These are phyloP conservation scores for Coemansia sp. DNA, from an alignment of 192 early-diverging fungal species.

Conservation along the genomic window DNA sequence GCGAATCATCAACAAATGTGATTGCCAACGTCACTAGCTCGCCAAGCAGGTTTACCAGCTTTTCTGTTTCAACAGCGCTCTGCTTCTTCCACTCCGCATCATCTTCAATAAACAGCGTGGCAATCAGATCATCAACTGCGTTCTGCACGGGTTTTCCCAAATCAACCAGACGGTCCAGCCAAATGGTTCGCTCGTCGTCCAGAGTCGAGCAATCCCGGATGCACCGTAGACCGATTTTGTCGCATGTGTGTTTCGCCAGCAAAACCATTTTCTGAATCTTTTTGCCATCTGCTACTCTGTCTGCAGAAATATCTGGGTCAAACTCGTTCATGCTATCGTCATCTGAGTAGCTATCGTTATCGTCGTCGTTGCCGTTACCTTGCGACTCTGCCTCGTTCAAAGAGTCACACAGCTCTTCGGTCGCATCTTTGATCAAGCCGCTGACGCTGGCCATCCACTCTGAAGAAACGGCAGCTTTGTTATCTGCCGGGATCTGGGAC, in stretches of 20 bases:
- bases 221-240: constrained; percentile 46
- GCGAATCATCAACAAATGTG: constrained; percentile 53
- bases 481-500: constrained; percentile 43
- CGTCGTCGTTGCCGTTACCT: background rate
- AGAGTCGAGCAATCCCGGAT: constrained; percentile 44
- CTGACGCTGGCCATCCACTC: constrained; percentile 25
- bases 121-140: constrained; percentile 34
- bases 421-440: constrained; percentile 38
- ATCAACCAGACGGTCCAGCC: constrained; percentile 52
- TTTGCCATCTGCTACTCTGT: constrained; percentile 28
- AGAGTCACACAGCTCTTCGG: constrained; percentile 36
- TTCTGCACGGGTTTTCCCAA: constrained; percentile 32
- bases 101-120: constrained; percentile 33
- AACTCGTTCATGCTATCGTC: constrained; percentile 51
- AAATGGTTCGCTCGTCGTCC: constrained; percentile 38
- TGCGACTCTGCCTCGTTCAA: constrained; percentile 14
- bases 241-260: constrained; percentile 34
- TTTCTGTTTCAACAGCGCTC: constrained; percentile 16
- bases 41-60: constrained; percentile 16
- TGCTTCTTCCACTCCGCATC: constrained; percentile 23
- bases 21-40: constrained; percentile 39
- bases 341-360: constrained; percentile 14
- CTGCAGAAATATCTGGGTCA: constrained; percentile 36
- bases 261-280: constrained; percentile 31
- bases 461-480: constrained; percentile 26